Evolutionary conservation across 2,329 filamentous ascomycete genomes (phyloP).

Genomic region (Zymoseptoria passerinii): DNA sequence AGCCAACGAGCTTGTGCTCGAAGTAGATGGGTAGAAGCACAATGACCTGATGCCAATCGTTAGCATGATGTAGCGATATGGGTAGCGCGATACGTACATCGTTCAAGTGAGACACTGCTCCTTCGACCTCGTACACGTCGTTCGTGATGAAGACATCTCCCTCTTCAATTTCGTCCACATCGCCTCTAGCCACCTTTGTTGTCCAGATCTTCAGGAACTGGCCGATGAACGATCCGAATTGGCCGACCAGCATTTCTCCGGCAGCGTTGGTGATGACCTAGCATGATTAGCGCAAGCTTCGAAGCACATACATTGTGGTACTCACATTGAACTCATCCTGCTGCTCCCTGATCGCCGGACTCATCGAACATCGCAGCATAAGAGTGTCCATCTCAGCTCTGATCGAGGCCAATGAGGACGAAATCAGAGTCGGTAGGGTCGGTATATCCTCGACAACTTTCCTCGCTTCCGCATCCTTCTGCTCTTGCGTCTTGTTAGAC

Average conservation of each 20-base stretch:
- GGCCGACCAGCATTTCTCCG: slow-evolving; percentile 21
- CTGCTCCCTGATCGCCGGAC: slow-evolving; percentile 22
- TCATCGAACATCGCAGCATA: slow-evolving; percentile 24
- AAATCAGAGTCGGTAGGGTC: slow-evolving; percentile 20
- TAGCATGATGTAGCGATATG: not conserved
- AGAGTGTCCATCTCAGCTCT: slow-evolving; percentile 23
- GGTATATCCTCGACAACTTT: slow-evolving; percentile 20
- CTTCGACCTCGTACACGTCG: slow-evolving; percentile 22
- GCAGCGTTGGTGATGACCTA: slow-evolving; percentile 18
- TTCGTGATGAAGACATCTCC: slow-evolving; percentile 24
- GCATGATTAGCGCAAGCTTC: not conserved
- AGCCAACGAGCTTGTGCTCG: slow-evolving; percentile 21
- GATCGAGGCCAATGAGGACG: slow-evolving; percentile 19
- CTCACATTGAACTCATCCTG: slow-evolving; percentile 23
- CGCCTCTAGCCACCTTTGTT: slow-evolving; percentile 16
- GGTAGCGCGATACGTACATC: slow-evolving; percentile 6
- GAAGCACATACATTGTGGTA: not conserved
- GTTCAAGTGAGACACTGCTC: slow-evolving; percentile 22
- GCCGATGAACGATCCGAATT: slow-evolving; percentile 23
- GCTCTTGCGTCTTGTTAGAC: slow-evolving; percentile 15
- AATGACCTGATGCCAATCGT: slow-evolving; percentile 4
- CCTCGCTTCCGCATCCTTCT: slow-evolving; percentile 17
- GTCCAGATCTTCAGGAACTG: slow-evolving; percentile 24
- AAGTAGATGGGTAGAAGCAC: slow-evolving; percentile 20
- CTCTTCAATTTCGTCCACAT: slow-evolving; percentile 20